phyloP scores from a whole-genome alignment of 139 green algal genomes.

The Medakamo hakoo region DNA sequence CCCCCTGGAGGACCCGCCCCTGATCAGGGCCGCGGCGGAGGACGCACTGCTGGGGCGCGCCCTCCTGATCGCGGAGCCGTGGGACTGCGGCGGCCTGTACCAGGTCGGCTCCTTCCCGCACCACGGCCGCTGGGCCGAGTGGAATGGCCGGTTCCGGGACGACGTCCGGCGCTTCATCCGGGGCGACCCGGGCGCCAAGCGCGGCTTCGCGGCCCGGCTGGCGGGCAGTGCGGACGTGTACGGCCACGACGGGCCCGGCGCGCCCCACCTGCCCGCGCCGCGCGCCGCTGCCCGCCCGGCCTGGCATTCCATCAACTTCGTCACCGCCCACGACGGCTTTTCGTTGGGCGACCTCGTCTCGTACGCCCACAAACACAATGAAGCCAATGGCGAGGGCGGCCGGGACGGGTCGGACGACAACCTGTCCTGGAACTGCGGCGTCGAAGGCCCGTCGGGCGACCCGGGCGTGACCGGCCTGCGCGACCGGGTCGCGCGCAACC shows the following conservation, averaged over 20 bases:
- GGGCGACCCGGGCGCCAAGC: constrained; percentile 71
- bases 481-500: constrained; percentile 54
- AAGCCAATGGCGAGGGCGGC: constrained; percentile 60
- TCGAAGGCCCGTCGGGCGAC: constrained; percentile 68
- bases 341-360: constrained; percentile 81
- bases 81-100: constrained; percentile 79
- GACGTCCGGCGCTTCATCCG: constrained; percentile 63
- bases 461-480: constrained; percentile 39
- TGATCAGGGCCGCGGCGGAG: constrained; percentile 65
- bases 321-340: constrained; percentile 92
- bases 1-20: constrained; percentile 57
- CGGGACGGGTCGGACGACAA: constrained; percentile 92
- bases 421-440: constrained; percentile 94
- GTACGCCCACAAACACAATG: constrained; percentile 73
- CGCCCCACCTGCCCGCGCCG: not conserved
- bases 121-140: constrained; percentile 84
- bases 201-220: constrained; percentile 71
- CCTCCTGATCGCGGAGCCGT: constrained; percentile 71
- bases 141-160: constrained; percentile 82
- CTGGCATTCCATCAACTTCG: constrained; percentile 92
- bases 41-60: constrained; percentile 52
- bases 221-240: constrained; percentile 87
- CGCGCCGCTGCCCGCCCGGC: constrained; percentile 49
- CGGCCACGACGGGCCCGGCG: constrained; percentile 32
- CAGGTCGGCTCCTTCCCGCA: constrained; percentile 83